These are phyloP conservation scores for Penicillium sp. DNA, from an alignment of 2,329 filamentous ascomycete species.

Conservation along the genomic window DNA sequence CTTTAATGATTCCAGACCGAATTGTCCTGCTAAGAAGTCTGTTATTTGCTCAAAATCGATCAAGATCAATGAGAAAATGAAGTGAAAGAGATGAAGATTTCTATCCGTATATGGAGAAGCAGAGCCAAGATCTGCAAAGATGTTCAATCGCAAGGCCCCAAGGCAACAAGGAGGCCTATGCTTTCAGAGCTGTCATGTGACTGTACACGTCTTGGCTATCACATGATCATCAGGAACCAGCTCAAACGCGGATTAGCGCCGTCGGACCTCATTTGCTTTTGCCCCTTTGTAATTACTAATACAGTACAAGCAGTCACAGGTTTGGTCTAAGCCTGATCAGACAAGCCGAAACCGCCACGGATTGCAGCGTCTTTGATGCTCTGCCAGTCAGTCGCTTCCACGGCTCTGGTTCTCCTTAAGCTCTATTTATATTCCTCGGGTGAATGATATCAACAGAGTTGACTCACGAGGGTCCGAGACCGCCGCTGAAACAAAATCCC, in stretches of 20 bases:
- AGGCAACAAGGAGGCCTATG: constrained; percentile 1
- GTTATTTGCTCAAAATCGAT: not conserved
- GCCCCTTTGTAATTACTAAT: not conserved
- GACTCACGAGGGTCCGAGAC: not conserved
- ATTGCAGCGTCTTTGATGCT: constrained; percentile 1
- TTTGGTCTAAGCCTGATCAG: constrained; percentile 8
- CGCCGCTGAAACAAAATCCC: not conserved
- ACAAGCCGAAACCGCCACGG: constrained; percentile 8
- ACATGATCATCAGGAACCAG: constrained; percentile 13
- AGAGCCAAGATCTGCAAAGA: not conserved
- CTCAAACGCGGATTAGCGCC: not conserved
- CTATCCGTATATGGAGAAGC: not conserved
- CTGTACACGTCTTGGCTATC: not conserved
- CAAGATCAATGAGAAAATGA: not conserved
- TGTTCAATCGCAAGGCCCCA: constrained; percentile 2
- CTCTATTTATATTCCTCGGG: constrained; percentile 6
- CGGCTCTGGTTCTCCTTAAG: not conserved
- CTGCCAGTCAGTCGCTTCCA: constrained; percentile 2
- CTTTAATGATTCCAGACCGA: not conserved
- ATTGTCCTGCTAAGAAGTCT: not conserved
- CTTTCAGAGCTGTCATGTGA: not conserved
- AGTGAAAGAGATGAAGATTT: not conserved
- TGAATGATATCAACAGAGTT: not conserved
- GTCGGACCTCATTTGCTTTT: not conserved
- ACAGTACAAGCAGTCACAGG: not conserved